Conservation (phyloP, 1,284 basidiomycete genomes). For the Meripilus lineatus region DNA sequence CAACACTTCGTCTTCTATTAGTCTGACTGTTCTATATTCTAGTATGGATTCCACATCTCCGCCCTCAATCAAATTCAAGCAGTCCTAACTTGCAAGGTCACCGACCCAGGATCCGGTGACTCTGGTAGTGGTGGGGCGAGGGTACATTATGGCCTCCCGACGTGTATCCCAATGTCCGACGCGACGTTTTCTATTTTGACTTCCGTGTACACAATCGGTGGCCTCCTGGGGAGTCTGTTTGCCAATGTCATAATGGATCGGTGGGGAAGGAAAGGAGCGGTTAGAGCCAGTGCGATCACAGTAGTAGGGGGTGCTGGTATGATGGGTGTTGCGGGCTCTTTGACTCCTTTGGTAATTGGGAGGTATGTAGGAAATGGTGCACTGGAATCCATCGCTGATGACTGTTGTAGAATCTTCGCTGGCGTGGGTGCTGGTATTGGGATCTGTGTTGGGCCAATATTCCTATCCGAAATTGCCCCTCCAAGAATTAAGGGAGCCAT, state of each 20-base stretch:
- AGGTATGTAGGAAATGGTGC: conserved; percentile 40
- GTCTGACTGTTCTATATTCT: conserved; percentile 2
- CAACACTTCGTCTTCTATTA: not conserved
- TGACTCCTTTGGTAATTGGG: conserved; percentile 57
- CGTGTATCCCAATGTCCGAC: conserved; percentile 77
- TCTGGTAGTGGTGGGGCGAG: conserved; percentile 14
- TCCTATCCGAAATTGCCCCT: conserved; percentile 79
- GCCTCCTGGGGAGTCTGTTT: conserved; percentile 70
- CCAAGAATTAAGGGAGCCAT: conserved; percentile 67
- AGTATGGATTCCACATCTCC: conserved; percentile 83
- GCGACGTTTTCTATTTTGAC: conserved; percentile 78
- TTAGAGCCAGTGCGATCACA: conserved; percentile 52
- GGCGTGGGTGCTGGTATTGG: conserved; percentile 82
- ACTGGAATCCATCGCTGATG: too few relatives aligned
- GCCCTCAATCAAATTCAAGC: conserved; percentile 85
- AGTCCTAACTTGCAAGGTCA: conserved; percentile 60
- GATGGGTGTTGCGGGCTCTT: conserved; percentile 61
- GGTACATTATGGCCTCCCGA: conserved; percentile 34
- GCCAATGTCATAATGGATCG: conserved; percentile 70
- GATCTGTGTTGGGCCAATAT: conserved; percentile 84
- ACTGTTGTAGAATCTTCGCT: conserved; percentile 55
- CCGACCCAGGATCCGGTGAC: conserved; percentile 5
- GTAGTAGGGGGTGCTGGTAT: conserved; percentile 57
- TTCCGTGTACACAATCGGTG: conserved; percentile 84
- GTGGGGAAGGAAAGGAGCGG: conserved; percentile 64